Evolutionary conservation across 257 asterid genomes (phyloP).

Genomic region (Solanum chmielewskii): DNA sequence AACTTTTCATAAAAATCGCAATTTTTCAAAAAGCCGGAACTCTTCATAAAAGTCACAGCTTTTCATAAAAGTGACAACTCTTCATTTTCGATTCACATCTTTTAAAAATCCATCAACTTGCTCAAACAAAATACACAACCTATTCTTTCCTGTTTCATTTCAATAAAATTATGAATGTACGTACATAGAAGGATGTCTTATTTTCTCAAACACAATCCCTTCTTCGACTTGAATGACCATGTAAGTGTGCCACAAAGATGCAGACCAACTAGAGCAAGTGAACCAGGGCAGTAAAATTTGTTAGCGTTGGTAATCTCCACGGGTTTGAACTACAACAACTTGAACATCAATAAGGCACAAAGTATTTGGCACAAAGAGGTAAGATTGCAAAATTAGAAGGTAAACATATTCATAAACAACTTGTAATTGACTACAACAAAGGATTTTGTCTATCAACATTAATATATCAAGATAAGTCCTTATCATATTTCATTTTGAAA

Average conservation of each 20-base stretch:
- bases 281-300: conserved; percentile 27
- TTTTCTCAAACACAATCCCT: conserved; percentile 18
- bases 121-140: too few species aligned
- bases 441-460: not conserved
- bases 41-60: too few species aligned
- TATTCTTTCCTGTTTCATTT: too few species aligned
- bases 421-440: not conserved
- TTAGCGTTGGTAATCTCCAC: conserved; percentile 33
- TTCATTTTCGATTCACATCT: too few species aligned
- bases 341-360: not conserved
- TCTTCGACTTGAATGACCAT: conserved; percentile 62
- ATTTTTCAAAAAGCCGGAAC: too few species aligned
- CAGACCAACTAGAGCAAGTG: conserved; percentile 20
- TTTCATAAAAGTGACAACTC: too few species aligned
- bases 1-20: too few species aligned
- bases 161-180: too few species aligned
- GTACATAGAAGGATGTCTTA: too few species aligned
- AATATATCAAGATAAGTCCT: too few species aligned
- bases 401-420: not conserved
- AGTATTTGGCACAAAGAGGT: not conserved
- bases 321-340: conserved; percentile 32
- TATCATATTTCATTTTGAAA: not conserved
- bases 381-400: not conserved
- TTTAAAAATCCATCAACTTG: too few species aligned
- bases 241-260: conserved; percentile 52